These are phyloP conservation scores for Dalbergia cochinchinensis DNA, from an alignment of 306 rosid genomes.

Conservation along the genomic window DNA sequence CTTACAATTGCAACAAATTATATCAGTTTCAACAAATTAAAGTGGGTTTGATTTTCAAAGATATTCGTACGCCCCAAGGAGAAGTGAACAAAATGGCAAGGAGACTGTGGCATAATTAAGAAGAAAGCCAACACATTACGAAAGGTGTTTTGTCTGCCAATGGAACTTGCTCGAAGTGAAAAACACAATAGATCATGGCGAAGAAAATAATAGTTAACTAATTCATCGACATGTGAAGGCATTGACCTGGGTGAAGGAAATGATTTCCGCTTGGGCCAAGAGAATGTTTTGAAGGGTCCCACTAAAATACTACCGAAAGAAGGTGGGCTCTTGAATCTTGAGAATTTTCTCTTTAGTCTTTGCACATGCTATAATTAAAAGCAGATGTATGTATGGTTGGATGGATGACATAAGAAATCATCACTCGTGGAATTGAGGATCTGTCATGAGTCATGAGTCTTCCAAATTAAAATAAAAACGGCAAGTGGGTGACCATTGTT, in stretches of 20 bases:
- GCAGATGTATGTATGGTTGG: slow-evolving; percentile 28
- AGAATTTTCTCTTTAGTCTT: slow-evolving; percentile 45
- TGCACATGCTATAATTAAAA: slow-evolving; percentile 29
- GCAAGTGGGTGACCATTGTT: slow-evolving; percentile 46
- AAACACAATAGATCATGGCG: slow-evolving; percentile 1
- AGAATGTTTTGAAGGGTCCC: slow-evolving; percentile 69
- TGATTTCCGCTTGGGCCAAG: slow-evolving; percentile 46
- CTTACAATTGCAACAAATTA: not conserved
- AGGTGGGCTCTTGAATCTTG: slow-evolving; percentile 20
- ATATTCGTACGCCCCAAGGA: slow-evolving; percentile 8
- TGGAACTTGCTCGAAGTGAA: slow-evolving; percentile 40
- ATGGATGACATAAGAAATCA: slow-evolving; percentile 50
- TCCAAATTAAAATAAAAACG: slow-evolving; percentile 34
- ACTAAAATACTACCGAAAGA: slow-evolving; percentile 40
- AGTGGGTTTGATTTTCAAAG: slow-evolving; percentile 30
- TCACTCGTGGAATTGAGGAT: slow-evolving; percentile 43
- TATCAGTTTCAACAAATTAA: not conserved
- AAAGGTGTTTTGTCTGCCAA: slow-evolving; percentile 40
- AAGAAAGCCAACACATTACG: not conserved
- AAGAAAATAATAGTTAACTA: slow-evolving; percentile 13
- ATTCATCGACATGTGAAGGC: slow-evolving; percentile 50
- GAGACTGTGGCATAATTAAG: not conserved
- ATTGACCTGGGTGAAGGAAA: slow-evolving; percentile 54
- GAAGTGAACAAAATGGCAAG: slow-evolving; percentile 10
- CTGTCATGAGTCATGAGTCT: not conserved